Evolutionary conservation across 768 basidiomycete species (phyloP), one percentile per base, ranked within the genome.

Genomic region (Tylopilus intermedius): DNA sequence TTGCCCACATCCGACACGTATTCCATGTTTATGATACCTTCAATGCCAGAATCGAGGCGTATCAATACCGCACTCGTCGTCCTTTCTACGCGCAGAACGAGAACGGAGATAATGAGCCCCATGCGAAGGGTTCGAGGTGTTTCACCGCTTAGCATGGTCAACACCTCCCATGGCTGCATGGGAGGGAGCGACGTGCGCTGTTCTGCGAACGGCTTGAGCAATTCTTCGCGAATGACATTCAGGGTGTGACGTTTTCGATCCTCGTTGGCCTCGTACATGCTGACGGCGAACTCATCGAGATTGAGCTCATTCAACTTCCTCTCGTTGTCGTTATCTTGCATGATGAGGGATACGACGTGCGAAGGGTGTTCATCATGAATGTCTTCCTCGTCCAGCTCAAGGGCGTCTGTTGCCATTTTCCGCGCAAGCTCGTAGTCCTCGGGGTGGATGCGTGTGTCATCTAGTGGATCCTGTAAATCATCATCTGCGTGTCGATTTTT

Each of bases 341-440:
- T 91, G 66, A 99, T 86, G 43, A 84, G 71, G 13, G 81, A 79
- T 42, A 99, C 92, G 8, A 90, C 87, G 59, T 88, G 84, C 2
- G 96, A 98, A 26, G 94, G 90, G 66, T 95, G 90, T 62, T 89
- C 84, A 58, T 91, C 90, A 51, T 90, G 89, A 32, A 93, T 79
- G 71, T 99, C 96, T 68, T 98, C 96, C 62, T 95, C 94, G 59
- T 99, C 96, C n/a, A 92, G 79, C 64, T 97, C 96, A 13, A 98
- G 79, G 5, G 95, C 93, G 69, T 97, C 94, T 18, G 91, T 90
- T 35, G 95, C 95, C 94, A 99, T 96, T 75, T 98, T 97, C 33
- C 92, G 85, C 4, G 96, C 95, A 37, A 98, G 78, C 59, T 97
- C 94, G 65, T 98, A 99, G 71, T 99, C 96, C 67, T 95, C 91